Base-by-base conservation (phyloP, 2,329 filamentous ascomycete species). In the Chrysoporthe austroafricana region DNA sequence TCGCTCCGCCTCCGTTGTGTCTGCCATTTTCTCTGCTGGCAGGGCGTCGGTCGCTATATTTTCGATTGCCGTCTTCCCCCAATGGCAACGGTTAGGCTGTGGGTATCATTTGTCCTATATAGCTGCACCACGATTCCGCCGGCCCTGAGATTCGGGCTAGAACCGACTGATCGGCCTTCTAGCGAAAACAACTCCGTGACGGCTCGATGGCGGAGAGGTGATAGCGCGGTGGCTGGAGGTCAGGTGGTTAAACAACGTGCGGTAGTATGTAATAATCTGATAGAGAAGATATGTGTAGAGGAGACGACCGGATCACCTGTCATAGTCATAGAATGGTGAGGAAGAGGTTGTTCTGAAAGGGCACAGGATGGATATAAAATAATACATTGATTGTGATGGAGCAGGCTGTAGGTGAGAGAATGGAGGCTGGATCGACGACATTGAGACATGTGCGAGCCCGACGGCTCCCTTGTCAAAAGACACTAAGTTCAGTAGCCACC, bases 151-250 rank as follows among this genome's bases (percentile, higher is more conserved):
- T n/a, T 32, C 44, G 50, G 48, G 62, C 66, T 42, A 57, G 48
- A 60, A 57, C 46, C 46, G 21, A 32, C 57, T 39, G 42, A 9
- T 52, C 21, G 32, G 44, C 57, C 50, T 64, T 52, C 50, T 62
- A 61, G 57, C 6, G 43, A 62, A 11, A 5, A 21, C 42, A 46
- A 44, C 76, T 74, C 63, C 76, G 43, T 21, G 21, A 43, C 44
- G 18, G 6, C 42, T 58, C 32, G 36, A 50, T 14, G 18, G 34
- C 16, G 36, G 36, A 44, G 21, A 46, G n/a, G 43, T 16, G 18
- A 32, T 48, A 46, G 26, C 14, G 42, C 32, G 34, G 32, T 13
- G 32, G 42, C 54, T 18, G 21, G 57, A 44, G 39, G 42, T 26
- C n/a, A 60, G 57, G n/a, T 26, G 26, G 32, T 50, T 21, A 43